Evolutionary conservation across 1,284 basidiomycete species (phyloP), one percentile per base, ranked within the genome.

Genomic region (Retiboletus flavoniger): DNA sequence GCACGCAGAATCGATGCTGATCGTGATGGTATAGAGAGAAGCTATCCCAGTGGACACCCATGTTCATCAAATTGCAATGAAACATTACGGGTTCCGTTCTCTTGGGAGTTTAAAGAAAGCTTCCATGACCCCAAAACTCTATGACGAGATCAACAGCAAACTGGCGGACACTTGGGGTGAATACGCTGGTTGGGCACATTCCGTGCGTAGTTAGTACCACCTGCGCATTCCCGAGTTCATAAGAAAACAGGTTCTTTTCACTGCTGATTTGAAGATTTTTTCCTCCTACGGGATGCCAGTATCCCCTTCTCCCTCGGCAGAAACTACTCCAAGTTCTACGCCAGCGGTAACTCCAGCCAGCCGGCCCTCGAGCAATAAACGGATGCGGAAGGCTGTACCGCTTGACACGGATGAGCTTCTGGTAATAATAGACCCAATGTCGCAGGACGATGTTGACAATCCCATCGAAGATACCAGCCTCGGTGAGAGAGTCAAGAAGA

Each of bases 1-100:
- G 16, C 50, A 8, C 29, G 55, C 24, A 21, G 11, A 36, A 39
- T 36, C 4, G 17, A 47, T 46, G 16, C 48, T 58, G 36, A 55
- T 44, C 49, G 50, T 44, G 24, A 50, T 17, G 38, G 40, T 17
- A 40, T 54, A 95, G 92, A 78, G 74, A 60, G 87, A 91, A 56
- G 84, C 93, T 9, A 83, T 97, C 11, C 95, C 95, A 3, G 90
- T 97, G 45, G 95, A 98, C 66, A 96, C 94, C 0, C 95, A 97
- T 66, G 89, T 97, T 14, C 78, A 89, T 60, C 88, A 94, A 63
- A 94, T 96, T 56, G 93, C 91, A 7, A 75, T 83, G 16, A 91
- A 92, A 60, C 80, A 95, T 67, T 95, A 96, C 57, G 81, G 84
- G 0, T 74, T 95, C 50, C 85, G 84, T 54, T 74, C 75, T 13